phyloP scores from a whole-genome alignment of 345 rosid species.

The Euphorbia tirucalli region DNA sequence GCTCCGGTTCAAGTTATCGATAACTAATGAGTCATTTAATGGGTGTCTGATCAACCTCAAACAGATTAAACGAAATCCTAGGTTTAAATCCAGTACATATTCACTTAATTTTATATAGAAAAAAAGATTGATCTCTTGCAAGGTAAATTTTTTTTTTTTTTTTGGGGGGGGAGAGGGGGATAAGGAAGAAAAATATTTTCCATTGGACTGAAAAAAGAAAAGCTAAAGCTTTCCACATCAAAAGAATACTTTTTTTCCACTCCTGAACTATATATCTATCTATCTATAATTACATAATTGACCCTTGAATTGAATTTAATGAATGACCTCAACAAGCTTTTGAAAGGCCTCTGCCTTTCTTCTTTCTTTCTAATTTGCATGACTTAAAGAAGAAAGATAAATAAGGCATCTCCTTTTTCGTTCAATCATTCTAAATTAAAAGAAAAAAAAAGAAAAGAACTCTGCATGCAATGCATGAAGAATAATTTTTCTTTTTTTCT shows the following conservation, averaged over 20 bases:
- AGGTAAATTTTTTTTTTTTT: no score
- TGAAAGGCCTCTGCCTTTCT: constrained; percentile 36
- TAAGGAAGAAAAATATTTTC: neutral
- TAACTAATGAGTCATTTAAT: no score
- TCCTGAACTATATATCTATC: no score
- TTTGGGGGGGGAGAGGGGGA: no score
- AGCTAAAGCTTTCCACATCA: constrained; percentile 10
- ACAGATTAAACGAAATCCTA: no score
- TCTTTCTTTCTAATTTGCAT: constrained; percentile 25
- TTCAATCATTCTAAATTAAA: constrained; percentile 20
- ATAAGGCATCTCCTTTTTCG: constrained; percentile 4
- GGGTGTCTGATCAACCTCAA: no score
- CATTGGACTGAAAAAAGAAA: neutral
- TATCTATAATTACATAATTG: constrained; percentile 29
- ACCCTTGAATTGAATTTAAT: constrained; percentile 29
- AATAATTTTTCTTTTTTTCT: constrained; percentile 13
- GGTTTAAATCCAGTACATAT: no score
- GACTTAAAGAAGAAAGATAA: constrained; percentile 23
- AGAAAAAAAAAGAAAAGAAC: neutral
- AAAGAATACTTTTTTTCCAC: neutral
- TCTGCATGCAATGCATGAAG: constrained; percentile 8
- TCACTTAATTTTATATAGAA: no score
- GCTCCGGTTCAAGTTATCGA: no score
- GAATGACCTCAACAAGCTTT: constrained; percentile 32
- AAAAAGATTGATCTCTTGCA: no score